Percentiles rank a stretch among this genome's conserved stretches.
Conservation (phyloP, 805 yeast genomes). For the Tetrapisispora nanseiensis region DNA sequence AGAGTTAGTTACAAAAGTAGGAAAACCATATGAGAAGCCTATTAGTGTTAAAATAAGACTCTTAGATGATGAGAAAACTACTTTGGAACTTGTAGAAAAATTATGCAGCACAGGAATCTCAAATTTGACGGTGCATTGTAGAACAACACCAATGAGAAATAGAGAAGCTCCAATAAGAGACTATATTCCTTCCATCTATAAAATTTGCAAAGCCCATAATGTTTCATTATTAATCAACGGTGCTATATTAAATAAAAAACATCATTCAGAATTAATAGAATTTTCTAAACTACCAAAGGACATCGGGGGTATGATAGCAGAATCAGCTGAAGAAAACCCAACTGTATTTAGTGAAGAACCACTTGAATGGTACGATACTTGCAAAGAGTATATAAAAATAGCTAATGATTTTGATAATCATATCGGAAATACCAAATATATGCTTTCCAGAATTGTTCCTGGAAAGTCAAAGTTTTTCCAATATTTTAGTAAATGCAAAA, state of each 20-base stretch:
- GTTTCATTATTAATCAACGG: slow-evolving; percentile 82
- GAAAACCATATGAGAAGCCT: slow-evolving; percentile 64
- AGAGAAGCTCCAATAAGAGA: slow-evolving; percentile 72
- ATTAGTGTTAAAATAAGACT: slow-evolving; percentile 87
- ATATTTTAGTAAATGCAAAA: slow-evolving; percentile 45
- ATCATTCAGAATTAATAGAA: slow-evolving; percentile 42
- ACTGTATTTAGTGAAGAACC: slow-evolving; percentile 49
- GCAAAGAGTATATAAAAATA: slow-evolving; percentile 45
- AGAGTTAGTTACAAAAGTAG: slow-evolving; percentile 68
- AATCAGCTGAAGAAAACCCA: slow-evolving; percentile 80
- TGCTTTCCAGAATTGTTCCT: slow-evolving; percentile 69
- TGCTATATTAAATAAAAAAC: slow-evolving; percentile 45
- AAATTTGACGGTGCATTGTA: slow-evolving; percentile 84
- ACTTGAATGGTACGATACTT: slow-evolving; percentile 44
- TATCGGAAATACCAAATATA: slow-evolving; percentile 69
- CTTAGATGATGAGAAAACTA: slow-evolving; percentile 50
- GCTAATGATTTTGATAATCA: slow-evolving; percentile 53
- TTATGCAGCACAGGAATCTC: slow-evolving; percentile 70
- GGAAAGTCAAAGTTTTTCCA: slow-evolving; percentile 58
- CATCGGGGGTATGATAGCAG: slow-evolving; percentile 91
- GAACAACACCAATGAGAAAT: slow-evolving; percentile 82
- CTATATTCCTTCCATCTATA: slow-evolving; percentile 51
- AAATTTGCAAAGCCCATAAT: slow-evolving; percentile 48
- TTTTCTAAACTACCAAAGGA: slow-evolving; percentile 39
- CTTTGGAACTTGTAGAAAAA: slow-evolving; percentile 48